Percentiles rank a stretch among this genome's conserved stretches.
Evolutionary conservation across 345 rosid species (phyloP).

Genomic region (Litchi chinensis): DNA sequence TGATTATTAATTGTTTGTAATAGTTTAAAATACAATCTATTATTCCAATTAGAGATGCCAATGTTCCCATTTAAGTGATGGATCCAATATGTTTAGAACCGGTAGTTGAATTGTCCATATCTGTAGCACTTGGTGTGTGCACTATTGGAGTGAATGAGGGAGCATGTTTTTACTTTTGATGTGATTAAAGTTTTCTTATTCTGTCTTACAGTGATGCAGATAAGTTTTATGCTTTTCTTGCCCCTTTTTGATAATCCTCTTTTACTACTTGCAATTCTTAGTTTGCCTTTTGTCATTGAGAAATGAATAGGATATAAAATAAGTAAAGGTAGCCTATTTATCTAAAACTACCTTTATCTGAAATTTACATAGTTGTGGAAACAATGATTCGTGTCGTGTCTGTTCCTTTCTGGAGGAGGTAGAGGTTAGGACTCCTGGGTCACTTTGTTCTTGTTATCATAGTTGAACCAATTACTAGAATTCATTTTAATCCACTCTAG

Average conservation of each 20-base stretch:
- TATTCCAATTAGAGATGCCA: background rate
- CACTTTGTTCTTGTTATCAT: background rate
- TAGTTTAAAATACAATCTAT: background rate
- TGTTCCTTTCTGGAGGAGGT: background rate
- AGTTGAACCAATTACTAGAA: background rate
- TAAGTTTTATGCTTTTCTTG: background rate
- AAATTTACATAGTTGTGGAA: background rate
- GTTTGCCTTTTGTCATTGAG: background rate
- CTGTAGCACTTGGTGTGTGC: background rate
- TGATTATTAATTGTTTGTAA: background rate
- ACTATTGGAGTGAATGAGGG: background rate
- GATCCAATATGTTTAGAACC: background rate
- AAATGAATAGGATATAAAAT: background rate
- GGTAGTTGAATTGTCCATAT: background rate
- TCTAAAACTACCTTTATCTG: background rate
- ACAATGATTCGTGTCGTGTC: background rate
- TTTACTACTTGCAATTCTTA: background rate
- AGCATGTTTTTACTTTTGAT: background rate
- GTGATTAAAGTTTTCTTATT: no score
- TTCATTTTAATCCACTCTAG: background rate
- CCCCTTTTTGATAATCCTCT: background rate
- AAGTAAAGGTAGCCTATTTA: background rate
- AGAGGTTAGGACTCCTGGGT: background rate
- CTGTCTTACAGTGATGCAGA: background rate
- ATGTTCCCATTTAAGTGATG: background rate